Evolutionary conservation across 331 rosid species (phyloP), one percentile per base, ranked within the genome.

Genomic region (Acacia pycnantha): DNA sequence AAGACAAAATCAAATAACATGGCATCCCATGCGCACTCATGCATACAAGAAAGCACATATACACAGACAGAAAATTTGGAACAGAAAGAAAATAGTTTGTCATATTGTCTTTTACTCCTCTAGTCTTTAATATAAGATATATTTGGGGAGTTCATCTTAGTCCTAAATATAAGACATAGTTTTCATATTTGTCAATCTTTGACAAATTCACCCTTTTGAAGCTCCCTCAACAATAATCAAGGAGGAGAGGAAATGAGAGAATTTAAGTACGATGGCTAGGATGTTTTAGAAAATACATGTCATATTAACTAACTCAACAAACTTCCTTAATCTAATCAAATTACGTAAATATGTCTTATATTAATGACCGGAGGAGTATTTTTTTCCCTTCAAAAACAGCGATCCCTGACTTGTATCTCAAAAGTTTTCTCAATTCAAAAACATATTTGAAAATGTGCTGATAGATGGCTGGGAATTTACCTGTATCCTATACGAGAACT

Each of bases 401-500:
- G 21, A 43, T 43, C 75, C 56, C 18, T 12, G 56, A 70, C 19
- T 70, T 5, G 5, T 44, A 41, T 44, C 54, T 26, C 54, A 70
- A 24, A 22, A 22, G 37, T 26, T 71, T 71, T 50, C 12, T 51
- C 50, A 54, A 48, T 70, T 70, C 33, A 79, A 65, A 83, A 79
- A 76, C 1, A 77, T 73, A 80, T 69, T 79, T 59, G 69, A 81
- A 77, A 87, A 70, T 54, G 50, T 51, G 41, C 40, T 56, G 69
- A 58, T 75, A 78, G 47, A 78, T 59, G 53, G 80, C 82, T 8
- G 51, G 62, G 82, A 40, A 81, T 19, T 22, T 73, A 95, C 99
- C 98, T 93, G 95, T 89, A 96, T 53, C 97, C 98, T 70, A 70
- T 66, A 77, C 99, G 97, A 77, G 94, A 84, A 85, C 99, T 93